A percentile compares a stretch with the other conserved stretches of the same genome.
Evolutionary conservation across 768 basidiomycete genomes (phyloP).

Genomic region (Leccinellum albellum): DNA sequence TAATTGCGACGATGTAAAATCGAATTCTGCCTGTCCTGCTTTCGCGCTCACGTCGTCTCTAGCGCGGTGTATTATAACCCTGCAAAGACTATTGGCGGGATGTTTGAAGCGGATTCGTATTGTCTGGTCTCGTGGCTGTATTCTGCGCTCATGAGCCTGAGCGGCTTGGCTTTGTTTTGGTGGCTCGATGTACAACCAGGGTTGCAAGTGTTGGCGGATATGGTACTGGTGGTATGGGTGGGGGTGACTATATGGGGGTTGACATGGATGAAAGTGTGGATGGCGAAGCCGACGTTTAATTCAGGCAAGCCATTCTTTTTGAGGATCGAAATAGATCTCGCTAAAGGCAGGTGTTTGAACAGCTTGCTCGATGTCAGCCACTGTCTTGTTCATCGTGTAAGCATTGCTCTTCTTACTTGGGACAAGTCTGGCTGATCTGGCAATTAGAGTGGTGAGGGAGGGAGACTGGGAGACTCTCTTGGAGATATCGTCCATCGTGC

Average conservation of each 20-base stretch:
- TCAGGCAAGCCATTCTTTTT: constrained; percentile 48
- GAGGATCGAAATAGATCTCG: background rate
- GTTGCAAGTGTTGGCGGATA: constrained; percentile 71
- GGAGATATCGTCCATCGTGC: constrained; percentile 71
- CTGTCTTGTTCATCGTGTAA: constrained; percentile 82
- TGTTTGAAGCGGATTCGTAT: constrained; percentile 87
- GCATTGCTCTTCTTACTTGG: constrained; percentile 7
- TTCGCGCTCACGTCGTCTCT: constrained; percentile 5
- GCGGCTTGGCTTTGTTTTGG: constrained; percentile 78
- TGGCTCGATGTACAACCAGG: constrained; percentile 69
- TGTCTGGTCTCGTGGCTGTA: constrained; percentile 70
- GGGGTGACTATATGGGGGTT: constrained; percentile 76
- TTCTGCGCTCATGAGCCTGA: constrained; percentile 67
- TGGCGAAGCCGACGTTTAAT: constrained; percentile 85
- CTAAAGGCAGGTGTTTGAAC: constrained; percentile 1
- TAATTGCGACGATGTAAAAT: constrained; percentile 84
- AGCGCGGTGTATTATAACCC: constrained; percentile 90
- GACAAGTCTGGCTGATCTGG: background rate
- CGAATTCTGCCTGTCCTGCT: background rate
- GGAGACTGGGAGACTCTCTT: constrained; percentile 75
- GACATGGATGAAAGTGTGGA: constrained; percentile 91
- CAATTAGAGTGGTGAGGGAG: constrained; percentile 74
- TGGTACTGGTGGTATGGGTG: constrained; percentile 75
- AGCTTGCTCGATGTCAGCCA: constrained; percentile 84
- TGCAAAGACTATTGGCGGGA: constrained; percentile 87